Percentiles rank a stretch among this genome's conserved stretches.
phyloP scores from a whole-genome alignment of 2,329 filamentous ascomycete species.

The Tympanopsis confertula region DNA sequence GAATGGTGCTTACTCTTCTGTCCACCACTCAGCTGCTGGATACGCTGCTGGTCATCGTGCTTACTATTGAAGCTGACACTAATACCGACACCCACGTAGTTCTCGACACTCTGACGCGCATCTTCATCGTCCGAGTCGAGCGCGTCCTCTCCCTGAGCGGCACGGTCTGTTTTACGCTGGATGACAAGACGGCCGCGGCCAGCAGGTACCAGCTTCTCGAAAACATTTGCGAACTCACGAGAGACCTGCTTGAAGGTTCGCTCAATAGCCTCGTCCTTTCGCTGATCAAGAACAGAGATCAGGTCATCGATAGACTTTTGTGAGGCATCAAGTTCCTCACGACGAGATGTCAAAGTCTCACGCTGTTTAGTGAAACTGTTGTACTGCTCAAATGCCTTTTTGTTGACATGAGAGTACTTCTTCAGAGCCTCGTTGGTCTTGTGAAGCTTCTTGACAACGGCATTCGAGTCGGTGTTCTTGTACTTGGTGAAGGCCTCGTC shows the following conservation, averaged over 20 bases:
- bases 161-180: conserved; percentile 72
- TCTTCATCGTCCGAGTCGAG: conserved; percentile 22
- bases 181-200: conserved; percentile 87
- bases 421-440: conserved; percentile 88
- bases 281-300: conserved; percentile 81
- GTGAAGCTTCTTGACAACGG: conserved; percentile 64
- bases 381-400: conserved; percentile 98
- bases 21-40: conserved; percentile 91
- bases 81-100: conserved; percentile 92
- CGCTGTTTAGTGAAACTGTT: conserved; percentile 91
- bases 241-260: conserved; percentile 97
- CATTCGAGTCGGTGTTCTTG: conserved; percentile 67
- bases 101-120: conserved; percentile 65
- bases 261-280: conserved; percentile 96
- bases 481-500: conserved; percentile 92
- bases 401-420: conserved; percentile 97
- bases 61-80: conserved; percentile 98
- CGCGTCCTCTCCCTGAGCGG: conserved; percentile 58
- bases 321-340: conserved; percentile 76
- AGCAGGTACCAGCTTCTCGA: conserved; percentile 87
- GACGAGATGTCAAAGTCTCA: conserved; percentile 72
- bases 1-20: conserved; percentile 70
- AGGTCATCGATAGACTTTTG: conserved; percentile 83
- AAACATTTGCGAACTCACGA: conserved; percentile 82
- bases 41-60: conserved; percentile 86